phyloP scores from a whole-genome alignment of 2,329 filamentous ascomycete species.

The Magnaporthiopsis rhizophila region DNA sequence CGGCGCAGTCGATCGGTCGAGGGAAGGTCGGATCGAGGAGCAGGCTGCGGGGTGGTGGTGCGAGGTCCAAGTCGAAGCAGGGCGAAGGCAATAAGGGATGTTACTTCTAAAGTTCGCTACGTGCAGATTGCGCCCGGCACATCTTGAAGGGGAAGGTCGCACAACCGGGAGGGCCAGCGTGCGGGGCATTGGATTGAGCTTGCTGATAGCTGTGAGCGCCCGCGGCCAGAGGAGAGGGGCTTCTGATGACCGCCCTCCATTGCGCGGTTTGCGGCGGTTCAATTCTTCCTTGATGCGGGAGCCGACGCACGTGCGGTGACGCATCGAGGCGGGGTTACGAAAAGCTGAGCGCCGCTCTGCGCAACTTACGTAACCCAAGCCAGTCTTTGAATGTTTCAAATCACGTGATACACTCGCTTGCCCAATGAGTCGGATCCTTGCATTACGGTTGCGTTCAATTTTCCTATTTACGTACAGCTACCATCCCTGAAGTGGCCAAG shows the following conservation, averaged over 20 bases:
- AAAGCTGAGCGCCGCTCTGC: too few relatives aligned
- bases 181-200: slow-evolving; percentile 1
- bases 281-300: neutral
- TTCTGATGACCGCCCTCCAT: neutral
- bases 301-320: neutral
- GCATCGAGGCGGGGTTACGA: too few relatives aligned
- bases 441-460: too few relatives aligned
- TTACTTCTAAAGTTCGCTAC: too few relatives aligned
- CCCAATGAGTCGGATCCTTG: too few relatives aligned
- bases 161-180: neutral
- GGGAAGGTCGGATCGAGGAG: neutral
- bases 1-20: neutral
- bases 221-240: neutral
- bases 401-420: neutral
- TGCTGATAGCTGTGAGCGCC: neutral
- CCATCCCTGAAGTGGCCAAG: too few relatives aligned
- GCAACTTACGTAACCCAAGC: too few relatives aligned
- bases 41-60: neutral
- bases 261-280: neutral
- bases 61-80: neutral
- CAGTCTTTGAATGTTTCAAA: too few relatives aligned
- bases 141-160: neutral
- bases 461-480: too few relatives aligned
- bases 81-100: neutral
- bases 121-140: neutral